A percentile compares a stretch with the other conserved stretches of the same genome.
These are phyloP conservation scores for Filosporella fistucella DNA, from an alignment of 495 filamentous ascomycete species.

Conservation along the genomic window DNA sequence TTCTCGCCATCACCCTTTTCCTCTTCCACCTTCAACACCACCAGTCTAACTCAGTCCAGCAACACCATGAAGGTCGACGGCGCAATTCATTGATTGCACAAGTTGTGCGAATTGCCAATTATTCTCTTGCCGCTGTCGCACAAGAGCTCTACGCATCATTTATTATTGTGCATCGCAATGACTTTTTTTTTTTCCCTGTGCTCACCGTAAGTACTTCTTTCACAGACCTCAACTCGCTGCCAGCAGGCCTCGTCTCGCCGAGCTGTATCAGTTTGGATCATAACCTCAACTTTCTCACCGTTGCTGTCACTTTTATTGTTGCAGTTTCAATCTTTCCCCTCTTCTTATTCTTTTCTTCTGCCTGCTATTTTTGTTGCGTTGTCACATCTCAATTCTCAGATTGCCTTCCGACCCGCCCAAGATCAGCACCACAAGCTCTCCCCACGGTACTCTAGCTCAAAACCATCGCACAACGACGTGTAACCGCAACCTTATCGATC, in stretches of 20 bases:
- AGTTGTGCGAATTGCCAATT: not conserved
- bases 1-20: not conserved
- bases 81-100: not conserved
- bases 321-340: not conserved
- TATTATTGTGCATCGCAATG: no score
- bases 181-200: no score
- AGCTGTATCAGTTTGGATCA: not conserved
- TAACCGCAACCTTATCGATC: not conserved
- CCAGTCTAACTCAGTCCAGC: not conserved
- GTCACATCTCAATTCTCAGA: not conserved
- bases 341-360: not conserved
- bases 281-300: not conserved
- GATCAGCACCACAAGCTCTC: not conserved
- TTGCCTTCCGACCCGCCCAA: not conserved
- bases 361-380: not conserved
- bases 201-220: no score
- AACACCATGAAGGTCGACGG: not conserved
- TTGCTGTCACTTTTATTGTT: not conserved
- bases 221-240: no score
- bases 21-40: not conserved
- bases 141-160: no score
- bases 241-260: not conserved
- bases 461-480: not conserved
- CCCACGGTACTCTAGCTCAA: not conserved
- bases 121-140: no score